Conservation (phyloP, 805 yeast species). For the Pichia kluyveri region DNA sequence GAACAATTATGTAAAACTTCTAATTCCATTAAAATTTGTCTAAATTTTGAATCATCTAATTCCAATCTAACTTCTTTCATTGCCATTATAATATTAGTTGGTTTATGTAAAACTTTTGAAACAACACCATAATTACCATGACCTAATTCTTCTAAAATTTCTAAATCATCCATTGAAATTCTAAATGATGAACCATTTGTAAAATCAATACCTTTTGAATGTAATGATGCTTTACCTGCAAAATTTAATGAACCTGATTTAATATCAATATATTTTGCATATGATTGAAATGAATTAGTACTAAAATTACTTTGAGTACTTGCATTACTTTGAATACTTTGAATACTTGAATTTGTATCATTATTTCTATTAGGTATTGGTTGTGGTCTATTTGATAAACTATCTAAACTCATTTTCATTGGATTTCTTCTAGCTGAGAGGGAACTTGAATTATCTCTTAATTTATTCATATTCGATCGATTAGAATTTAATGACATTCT, state of each 20-base stretch:
- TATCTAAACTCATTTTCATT: slow-evolving; percentile 5
- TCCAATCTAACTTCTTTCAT: slow-evolving; percentile 95
- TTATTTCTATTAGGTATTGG: slow-evolving; percentile 6
- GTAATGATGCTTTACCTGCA: slow-evolving; percentile 87
- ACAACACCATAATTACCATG: slow-evolving; percentile 97
- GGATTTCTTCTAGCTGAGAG: slow-evolving; percentile 17
- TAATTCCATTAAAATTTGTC: slow-evolving; percentile 92
- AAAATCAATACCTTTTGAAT: slow-evolving; percentile 87
- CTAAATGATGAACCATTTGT: slow-evolving; percentile 80
- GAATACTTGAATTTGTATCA: background rate
- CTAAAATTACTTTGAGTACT: background rate
- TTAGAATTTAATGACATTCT: background rate
- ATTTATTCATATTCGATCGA: slow-evolving; percentile 9
- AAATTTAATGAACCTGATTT: slow-evolving; percentile 88
- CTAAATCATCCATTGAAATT: slow-evolving; percentile 77
- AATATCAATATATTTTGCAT: slow-evolving; percentile 81
- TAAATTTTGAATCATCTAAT: slow-evolving; percentile 85
- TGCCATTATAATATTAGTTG: slow-evolving; percentile 89
- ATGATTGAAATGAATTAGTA: slow-evolving; percentile 65
- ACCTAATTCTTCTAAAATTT: slow-evolving; percentile 81
- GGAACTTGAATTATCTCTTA: slow-evolving; percentile 16
- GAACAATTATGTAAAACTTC: slow-evolving; percentile 88
- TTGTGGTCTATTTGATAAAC: background rate
- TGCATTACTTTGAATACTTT: too few relatives aligned
- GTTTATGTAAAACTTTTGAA: slow-evolving; percentile 84